phyloP scores from a whole-genome alignment of 2,329 filamentous ascomycete genomes.

The Thermothelomyces thermophilus region DNA sequence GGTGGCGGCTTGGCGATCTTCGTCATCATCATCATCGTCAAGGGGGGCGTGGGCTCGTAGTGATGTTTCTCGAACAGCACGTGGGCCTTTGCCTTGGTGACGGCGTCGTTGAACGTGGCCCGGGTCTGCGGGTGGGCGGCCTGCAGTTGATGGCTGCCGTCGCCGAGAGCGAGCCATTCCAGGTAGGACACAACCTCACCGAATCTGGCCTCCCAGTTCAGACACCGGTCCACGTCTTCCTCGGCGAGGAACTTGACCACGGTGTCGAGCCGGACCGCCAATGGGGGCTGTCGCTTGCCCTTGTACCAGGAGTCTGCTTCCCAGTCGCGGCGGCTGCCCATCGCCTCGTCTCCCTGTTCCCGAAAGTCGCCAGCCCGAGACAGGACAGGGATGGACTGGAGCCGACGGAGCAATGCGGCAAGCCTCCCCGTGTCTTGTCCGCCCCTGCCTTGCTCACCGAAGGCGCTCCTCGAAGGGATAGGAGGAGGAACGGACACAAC shows the following conservation, averaged over 20 bases:
- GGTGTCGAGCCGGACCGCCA: constrained; percentile 29
- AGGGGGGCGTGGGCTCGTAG: constrained; percentile 25
- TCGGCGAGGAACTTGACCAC: constrained; percentile 43
- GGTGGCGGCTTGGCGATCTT: too few relatives aligned
- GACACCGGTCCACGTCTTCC: constrained; percentile 39
- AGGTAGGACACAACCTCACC: constrained; percentile 36
- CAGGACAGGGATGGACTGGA: neutral
- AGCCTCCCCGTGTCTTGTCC: too few relatives aligned
- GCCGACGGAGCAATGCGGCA: neutral
- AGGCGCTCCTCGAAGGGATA: too few relatives aligned
- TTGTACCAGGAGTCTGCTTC: constrained; percentile 17
- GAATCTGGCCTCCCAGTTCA: constrained; percentile 35
- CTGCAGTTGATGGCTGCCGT: constrained; percentile 22
- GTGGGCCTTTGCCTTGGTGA: constrained; percentile 32
- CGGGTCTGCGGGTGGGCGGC: constrained; percentile 23
- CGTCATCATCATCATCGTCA: constrained; percentile 25
- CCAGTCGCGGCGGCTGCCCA: constrained; percentile 15
- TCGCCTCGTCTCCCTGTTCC: neutral
- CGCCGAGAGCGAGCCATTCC: constrained; percentile 27
- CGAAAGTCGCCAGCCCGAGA: neutral
- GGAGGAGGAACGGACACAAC: too few relatives aligned
- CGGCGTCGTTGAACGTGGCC: constrained; percentile 27
- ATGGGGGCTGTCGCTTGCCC: constrained; percentile 27
- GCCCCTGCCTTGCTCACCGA: too few relatives aligned
- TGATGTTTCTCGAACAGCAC: constrained; percentile 32